Evolutionary conservation across 2,329 filamentous ascomycete genomes (phyloP), one percentile per base, ranked within the genome.

Genomic region (Tolypocladium nubicola): DNA sequence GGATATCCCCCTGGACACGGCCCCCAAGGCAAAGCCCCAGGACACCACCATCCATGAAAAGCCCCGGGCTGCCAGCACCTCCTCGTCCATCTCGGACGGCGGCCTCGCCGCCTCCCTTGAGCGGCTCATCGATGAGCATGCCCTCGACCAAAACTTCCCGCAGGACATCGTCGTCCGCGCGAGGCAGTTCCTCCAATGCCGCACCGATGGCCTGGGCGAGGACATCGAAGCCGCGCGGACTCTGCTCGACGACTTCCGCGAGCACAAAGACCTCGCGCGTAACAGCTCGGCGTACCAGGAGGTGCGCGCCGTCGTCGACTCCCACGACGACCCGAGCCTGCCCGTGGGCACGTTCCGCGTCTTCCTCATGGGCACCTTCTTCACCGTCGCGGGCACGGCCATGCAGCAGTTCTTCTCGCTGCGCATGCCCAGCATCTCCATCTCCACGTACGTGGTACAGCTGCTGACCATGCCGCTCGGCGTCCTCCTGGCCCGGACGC

Each of bases 101-200:
- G 43, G 57, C 23, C 54, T 63, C 2, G 38, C 49, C 3, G 38
- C 57, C 2, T 53, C 54, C 7, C 59, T 68, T 2, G 26, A 59
- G 45, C 45, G 14, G 7, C 61, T 78, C 9, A 60, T 77, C 21
- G 62, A 68, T 10, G 71, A 77, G 26, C 73, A 79, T 60, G 69
- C 74, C 45, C 67, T 71, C 35, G 77, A 79, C 56, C 76, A 75
- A 39, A 79, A 79, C 66, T 79, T 79, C 56, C 74, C 75, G 0
- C 65, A 69, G 33, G 60, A 66, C 7, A 68, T 76, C 40, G 65
- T 79, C 26, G 63, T 72, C 13, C 71, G 70, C 19, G 73, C 77
- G n/a, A 65, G 70, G 23, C 62, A 64, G 16, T 78, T 78, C 56
- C 65, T 78, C 14, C 62, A 67, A 58, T 58, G 54, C 16, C 21